Evolutionary conservation across 208 protist genomes (phyloP), one percentile per base, ranked within the genome.

Genomic region (Sergeia podlipaevii): DNA sequence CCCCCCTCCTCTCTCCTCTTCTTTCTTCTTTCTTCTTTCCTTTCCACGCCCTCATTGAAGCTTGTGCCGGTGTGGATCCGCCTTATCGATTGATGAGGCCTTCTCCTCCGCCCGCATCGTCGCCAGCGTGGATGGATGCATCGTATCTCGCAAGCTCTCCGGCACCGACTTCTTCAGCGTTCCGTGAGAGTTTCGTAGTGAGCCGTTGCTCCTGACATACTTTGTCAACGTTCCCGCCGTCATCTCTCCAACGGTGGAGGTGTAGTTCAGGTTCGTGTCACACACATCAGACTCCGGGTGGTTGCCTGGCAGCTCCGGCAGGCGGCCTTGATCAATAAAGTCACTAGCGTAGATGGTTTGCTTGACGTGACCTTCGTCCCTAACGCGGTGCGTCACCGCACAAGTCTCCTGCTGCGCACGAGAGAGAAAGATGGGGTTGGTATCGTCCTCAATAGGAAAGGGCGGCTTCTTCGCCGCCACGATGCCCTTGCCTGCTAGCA

Each of bases 21-120:
- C 28, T 56, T 41, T 8, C 36, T 45, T 13, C 1, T 3, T 57
- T 57, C 29, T 7, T 27, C 17, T 26, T 23, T 49, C 4, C 34
- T 45, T 17, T 17, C 23, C 4, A 10, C 7, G 7, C 32, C 46
- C 33, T 50, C 27, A 54, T 23, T 66, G 66, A 18, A 92, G 49
- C 54, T 89, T 89, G 59, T 86, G 80, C 41, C 72, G 66, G 61
- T 92, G 85, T 29, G 85, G 85, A 54, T 92, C 85, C 0, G 68
- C 72, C 58, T 73, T 80, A 47, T 92, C 85, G 18, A 92, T 78
- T 24, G 53, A 49, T 27, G 65, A 57, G 26, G 45, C 45, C 45
- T 69, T 76, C 65, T 92, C 85, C 43, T 74, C 60, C 0, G 45
- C 17, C 21, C 61, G 77, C 69, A 92, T 68, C 20, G 62, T 60